A percentile compares a stretch with the other conserved stretches of the same genome.
phyloP scores from a whole-genome alignment of 2,329 filamentous ascomycete species.

The Monascus ruber region DNA sequence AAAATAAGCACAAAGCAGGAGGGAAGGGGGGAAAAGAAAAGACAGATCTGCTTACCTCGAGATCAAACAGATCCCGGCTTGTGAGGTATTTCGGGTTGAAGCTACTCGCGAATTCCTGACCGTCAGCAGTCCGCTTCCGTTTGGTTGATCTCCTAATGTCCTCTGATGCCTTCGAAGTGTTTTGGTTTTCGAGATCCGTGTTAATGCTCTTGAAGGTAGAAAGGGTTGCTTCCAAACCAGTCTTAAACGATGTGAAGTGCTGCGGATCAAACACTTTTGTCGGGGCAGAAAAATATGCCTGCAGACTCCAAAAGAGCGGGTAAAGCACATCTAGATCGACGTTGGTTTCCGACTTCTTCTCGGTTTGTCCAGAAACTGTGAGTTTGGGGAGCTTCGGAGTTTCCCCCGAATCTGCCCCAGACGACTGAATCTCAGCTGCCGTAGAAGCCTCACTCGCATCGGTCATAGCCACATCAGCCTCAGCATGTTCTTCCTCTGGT shows the following conservation, averaged over 20 bases:
- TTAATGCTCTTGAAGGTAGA: slow-evolving; percentile 63
- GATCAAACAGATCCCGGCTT: slow-evolving; percentile 88
- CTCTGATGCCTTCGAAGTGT: slow-evolving; percentile 44
- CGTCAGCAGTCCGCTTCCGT: slow-evolving; percentile 55
- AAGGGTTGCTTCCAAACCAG: slow-evolving; percentile 51
- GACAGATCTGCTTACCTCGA: slow-evolving; percentile 56
- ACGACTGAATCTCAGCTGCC: slow-evolving; percentile 3
- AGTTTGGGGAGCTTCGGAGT: slow-evolving; percentile 9
- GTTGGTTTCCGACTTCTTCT: slow-evolving; percentile 23
- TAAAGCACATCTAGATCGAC: slow-evolving; percentile 66
- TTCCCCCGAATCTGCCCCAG: slow-evolving; percentile 4
- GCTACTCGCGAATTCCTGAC: slow-evolving; percentile 54
- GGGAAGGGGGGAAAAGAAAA: slow-evolving; percentile 4
- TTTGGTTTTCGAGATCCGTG: slow-evolving; percentile 57
- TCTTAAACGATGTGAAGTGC: slow-evolving; percentile 56
- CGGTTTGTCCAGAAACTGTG: neutral
- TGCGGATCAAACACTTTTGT: slow-evolving; percentile 63
- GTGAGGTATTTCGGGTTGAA: slow-evolving; percentile 99
- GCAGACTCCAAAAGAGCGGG: slow-evolving; percentile 85
- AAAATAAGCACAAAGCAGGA: slow-evolving; percentile 12
- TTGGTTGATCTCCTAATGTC: slow-evolving; percentile 57
- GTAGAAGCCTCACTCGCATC: slow-evolving; percentile 24
- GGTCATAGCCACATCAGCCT: slow-evolving; percentile 57
- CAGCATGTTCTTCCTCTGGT: slow-evolving; percentile 31
- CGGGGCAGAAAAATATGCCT: slow-evolving; percentile 84